phyloP scores from a whole-genome alignment of 495 filamentous ascomycete species.

The Rostrohypoxylon terebratum region DNA sequence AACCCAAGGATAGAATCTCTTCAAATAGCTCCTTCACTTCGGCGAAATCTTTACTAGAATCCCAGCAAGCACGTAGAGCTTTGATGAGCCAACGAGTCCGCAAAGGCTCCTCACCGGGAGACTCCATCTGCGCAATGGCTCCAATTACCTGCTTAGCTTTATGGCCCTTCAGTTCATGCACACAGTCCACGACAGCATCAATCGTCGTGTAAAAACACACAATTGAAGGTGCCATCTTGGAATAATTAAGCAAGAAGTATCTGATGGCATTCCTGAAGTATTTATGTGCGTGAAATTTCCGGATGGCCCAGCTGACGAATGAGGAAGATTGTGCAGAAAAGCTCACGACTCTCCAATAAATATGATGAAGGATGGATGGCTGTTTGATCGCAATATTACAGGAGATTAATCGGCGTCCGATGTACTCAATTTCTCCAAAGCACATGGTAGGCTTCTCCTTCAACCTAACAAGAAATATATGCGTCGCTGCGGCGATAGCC shows the following conservation, averaged over 20 bases:
- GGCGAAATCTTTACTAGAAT: constrained; percentile 38
- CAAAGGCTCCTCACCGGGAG: constrained; percentile 31
- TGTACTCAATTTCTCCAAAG: constrained; percentile 28
- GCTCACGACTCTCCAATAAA: constrained; percentile 51
- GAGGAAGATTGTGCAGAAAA: constrained; percentile 22
- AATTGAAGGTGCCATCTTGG: constrained; percentile 40
- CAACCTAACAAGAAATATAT: constrained; percentile 53
- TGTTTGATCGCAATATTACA: constrained; percentile 37
- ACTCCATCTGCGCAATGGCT: constrained; percentile 35
- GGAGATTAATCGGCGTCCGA: constrained; percentile 51
- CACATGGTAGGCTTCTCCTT: constrained; percentile 36
- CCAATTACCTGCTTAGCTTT: constrained; percentile 45
- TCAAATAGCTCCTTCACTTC: constrained; percentile 49
- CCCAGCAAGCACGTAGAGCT: constrained; percentile 51
- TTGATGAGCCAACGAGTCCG: constrained; percentile 50
- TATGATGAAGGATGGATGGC: constrained; percentile 27
- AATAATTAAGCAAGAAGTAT: constrained; percentile 50
- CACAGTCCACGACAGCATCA: constrained; percentile 46
- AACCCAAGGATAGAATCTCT: constrained; percentile 17
- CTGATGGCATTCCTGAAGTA: constrained; percentile 51
- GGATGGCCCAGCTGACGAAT: constrained; percentile 48
- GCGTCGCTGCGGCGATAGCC: constrained; percentile 44
- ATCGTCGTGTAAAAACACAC: constrained; percentile 40
- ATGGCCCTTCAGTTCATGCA: constrained; percentile 44
- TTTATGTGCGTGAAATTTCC: constrained; percentile 38